Percentiles rank a stretch among this genome's conserved stretches.
These are phyloP conservation scores for Vicia villosa DNA, from an alignment of 306 rosid species.

Conservation along the genomic window DNA sequence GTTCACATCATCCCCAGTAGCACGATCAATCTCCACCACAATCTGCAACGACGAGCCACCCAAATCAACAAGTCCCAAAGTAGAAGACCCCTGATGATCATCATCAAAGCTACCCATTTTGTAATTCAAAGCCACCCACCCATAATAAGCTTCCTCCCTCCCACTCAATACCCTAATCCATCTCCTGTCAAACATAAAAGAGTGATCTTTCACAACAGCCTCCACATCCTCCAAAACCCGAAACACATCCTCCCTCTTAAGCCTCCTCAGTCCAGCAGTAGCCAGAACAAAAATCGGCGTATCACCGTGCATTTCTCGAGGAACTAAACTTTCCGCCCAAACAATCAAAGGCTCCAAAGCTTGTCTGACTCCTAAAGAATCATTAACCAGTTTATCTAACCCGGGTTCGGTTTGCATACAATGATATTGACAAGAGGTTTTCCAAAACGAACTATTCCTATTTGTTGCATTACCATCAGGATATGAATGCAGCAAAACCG, in stretches of 20 bases:
- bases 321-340: slow-evolving; percentile 68
- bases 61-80: slow-evolving; percentile 80
- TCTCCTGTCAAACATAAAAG: slow-evolving; percentile 52
- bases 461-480: slow-evolving; percentile 52
- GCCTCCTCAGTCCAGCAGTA: slow-evolving; percentile 80
- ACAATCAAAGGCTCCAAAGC: slow-evolving; percentile 73
- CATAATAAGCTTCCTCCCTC: slow-evolving; percentile 85
- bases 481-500: slow-evolving; percentile 60
- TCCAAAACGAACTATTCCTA: slow-evolving; percentile 44
- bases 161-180: slow-evolving; percentile 90
- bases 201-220: slow-evolving; percentile 52
- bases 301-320: slow-evolving; percentile 43
- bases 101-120: slow-evolving; percentile 59
- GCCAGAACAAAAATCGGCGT: slow-evolving; percentile 77
- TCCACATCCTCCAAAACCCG: slow-evolving; percentile 59
- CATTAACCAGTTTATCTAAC: slow-evolving; percentile 68
- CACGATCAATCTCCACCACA: slow-evolving; percentile 56
- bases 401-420: slow-evolving; percentile 90
- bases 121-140: slow-evolving; percentile 86
- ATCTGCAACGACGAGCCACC: slow-evolving; percentile 91
- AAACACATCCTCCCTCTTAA: slow-evolving; percentile 38
- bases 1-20: slow-evolving; percentile 41
- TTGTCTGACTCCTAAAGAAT: slow-evolving; percentile 58
- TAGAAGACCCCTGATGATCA: slow-evolving; percentile 47
- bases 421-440: slow-evolving; percentile 68